These are phyloP conservation scores for Starmerella potacharoeniae DNA, from an alignment of 805 yeast genomes.

Conservation along the genomic window DNA sequence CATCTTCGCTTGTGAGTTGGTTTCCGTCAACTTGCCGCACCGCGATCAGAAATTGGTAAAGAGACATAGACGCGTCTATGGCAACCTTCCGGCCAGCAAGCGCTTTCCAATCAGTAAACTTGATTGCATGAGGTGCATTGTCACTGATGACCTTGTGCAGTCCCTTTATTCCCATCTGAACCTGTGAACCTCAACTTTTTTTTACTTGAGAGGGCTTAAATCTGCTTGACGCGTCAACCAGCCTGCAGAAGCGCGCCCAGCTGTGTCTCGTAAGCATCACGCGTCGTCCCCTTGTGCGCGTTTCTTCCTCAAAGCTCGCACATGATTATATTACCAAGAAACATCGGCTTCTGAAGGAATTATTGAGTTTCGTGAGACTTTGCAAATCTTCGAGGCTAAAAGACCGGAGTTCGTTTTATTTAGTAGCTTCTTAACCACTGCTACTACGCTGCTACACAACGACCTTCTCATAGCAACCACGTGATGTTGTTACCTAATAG, in stretches of 20 bases:
- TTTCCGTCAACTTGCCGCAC: slow-evolving; percentile 97
- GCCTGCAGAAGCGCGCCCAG: no score
- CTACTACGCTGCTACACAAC: no score
- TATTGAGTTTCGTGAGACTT: no score
- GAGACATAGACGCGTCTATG: slow-evolving; percentile 78
- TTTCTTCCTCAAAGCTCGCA: no score
- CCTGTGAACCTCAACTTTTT: no score
- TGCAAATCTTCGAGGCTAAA: no score
- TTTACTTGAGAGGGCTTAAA: no score
- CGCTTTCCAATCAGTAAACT: slow-evolving; percentile 67
- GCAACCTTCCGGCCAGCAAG: slow-evolving; percentile 95
- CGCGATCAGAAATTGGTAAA: slow-evolving; percentile 90
- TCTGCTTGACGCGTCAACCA: not conserved
- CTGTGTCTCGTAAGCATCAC: not conserved
- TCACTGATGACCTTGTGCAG: slow-evolving; percentile 78
- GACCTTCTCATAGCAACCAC: not conserved
- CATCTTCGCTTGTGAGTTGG: slow-evolving; percentile 74
- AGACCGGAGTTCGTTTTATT: no score
- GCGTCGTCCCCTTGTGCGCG: not conserved
- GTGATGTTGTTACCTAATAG: not conserved
- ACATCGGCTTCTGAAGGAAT: no score
- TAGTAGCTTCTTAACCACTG: no score
- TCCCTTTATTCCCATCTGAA: slow-evolving; percentile 35
- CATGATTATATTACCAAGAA: no score
- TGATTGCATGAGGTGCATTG: slow-evolving; percentile 75